A percentile compares a stretch with the other conserved stretches of the same genome.
These are phyloP conservation scores for Zygosaccharomyces siamensis DNA, from an alignment of 805 yeast species.

Conservation along the genomic window DNA sequence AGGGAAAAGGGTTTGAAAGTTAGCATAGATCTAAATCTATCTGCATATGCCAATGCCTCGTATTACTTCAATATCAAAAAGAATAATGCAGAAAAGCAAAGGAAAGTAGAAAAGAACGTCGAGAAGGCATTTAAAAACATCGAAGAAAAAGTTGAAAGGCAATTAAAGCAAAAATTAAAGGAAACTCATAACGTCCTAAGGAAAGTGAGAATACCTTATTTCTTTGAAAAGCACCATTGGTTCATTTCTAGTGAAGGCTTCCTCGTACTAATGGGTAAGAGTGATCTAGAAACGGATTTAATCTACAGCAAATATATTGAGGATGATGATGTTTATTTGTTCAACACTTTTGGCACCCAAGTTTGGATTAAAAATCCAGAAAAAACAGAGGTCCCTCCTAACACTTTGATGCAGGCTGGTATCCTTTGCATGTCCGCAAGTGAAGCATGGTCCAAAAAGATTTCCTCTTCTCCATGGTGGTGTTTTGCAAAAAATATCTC, in stretches of 20 bases:
- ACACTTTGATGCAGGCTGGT: constrained; percentile 87
- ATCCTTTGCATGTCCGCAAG: constrained; percentile 75
- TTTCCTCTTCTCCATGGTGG: constrained; percentile 81
- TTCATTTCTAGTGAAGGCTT: constrained; percentile 88
- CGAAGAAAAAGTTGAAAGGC: constrained; percentile 68
- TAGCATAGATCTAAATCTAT: constrained; percentile 59
- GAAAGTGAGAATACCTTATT: constrained; percentile 64
- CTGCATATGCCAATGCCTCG: constrained; percentile 88
- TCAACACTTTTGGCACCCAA: constrained; percentile 68
- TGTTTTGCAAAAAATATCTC: constrained; percentile 64
- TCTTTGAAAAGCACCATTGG: constrained; percentile 96
- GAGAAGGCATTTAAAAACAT: constrained; percentile 76
- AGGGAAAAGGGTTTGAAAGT: constrained; percentile 41
- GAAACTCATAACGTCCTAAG: constrained; percentile 51
- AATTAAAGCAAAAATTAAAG: constrained; percentile 58
- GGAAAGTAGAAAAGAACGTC: constrained; percentile 73
- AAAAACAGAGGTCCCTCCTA: constrained; percentile 74
- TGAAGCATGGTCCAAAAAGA: constrained; percentile 85
- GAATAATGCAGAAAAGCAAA: constrained; percentile 69
- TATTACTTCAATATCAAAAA: constrained; percentile 74
- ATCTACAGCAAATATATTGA: constrained; percentile 73
- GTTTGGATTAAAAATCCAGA: constrained; percentile 80
- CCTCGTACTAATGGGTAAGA: constrained; percentile 82
- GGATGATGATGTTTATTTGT: constrained; percentile 66
- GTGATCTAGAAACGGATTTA: constrained; percentile 71